These are phyloP conservation scores for Parathielavia appendiculata DNA, from an alignment of 495 filamentous ascomycete genomes.

Conservation along the genomic window DNA sequence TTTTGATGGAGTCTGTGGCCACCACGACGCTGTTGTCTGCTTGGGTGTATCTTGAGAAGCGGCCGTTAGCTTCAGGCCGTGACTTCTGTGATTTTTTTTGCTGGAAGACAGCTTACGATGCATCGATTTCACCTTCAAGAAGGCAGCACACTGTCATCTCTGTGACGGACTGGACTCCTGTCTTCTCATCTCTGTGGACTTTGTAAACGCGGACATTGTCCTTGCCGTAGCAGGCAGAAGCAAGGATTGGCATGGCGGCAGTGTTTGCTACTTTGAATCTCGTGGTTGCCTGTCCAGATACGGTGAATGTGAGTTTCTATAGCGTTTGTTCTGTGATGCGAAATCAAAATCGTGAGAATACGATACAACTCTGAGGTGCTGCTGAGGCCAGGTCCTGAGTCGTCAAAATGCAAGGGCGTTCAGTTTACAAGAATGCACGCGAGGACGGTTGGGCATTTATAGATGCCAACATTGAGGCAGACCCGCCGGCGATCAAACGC, in stretches of 20 bases:
- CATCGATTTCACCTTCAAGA: constrained; percentile 84
- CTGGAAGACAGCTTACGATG: constrained; percentile 54
- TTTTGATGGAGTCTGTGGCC: constrained; percentile 96
- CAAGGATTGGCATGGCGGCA: constrained; percentile 52
- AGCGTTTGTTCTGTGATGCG: not conserved
- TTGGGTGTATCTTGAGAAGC: constrained; percentile 64
- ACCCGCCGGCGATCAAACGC: not conserved
- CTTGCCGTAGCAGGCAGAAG: constrained; percentile 83
- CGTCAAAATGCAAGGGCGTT: too few species aligned
- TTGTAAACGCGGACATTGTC: constrained; percentile 98
- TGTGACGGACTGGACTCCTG: constrained; percentile 73
- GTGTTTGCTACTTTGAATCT: not conserved
- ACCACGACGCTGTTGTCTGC: constrained; percentile 96
- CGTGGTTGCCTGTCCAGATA: not conserved
- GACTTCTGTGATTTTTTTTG: not conserved
- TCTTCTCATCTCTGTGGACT: constrained; percentile 71
- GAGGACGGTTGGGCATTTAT: constrained; percentile 1
- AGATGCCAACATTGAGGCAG: not conserved
- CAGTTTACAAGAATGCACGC: not conserved
- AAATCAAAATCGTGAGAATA: too few species aligned
- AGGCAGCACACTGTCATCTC: constrained; percentile 93
- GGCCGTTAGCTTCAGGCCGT: constrained; percentile 18
- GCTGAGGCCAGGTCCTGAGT: too few species aligned
- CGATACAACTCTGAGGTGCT: too few species aligned
- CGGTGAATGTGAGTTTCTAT: not conserved